Conservation (phyloP, 441 rosid genomes). For the Hura crepitans region DNA sequence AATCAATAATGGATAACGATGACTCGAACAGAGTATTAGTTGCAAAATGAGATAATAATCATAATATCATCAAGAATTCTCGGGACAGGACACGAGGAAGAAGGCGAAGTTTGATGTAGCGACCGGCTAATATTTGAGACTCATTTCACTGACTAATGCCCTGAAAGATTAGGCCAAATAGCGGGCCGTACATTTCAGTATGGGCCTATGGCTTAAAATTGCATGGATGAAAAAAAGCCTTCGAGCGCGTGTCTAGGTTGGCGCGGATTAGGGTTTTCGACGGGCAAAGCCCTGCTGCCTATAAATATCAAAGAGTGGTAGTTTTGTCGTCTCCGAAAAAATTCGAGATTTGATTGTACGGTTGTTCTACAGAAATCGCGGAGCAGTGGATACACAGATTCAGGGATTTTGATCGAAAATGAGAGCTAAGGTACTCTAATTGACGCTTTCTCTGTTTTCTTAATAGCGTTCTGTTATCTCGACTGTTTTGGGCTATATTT, state of each 20-base stretch:
- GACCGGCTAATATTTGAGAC: not conserved
- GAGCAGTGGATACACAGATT: not conserved
- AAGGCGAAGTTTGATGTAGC: not conserved
- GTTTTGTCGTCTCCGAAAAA: too few species aligned
- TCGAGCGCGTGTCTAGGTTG: not conserved
- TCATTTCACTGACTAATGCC: not conserved
- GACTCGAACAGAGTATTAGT: too few species aligned
- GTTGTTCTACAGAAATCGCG: not conserved
- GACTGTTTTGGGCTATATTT: not conserved
- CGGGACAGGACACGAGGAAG: too few species aligned
- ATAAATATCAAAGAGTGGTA: not conserved
- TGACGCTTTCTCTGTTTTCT: not conserved
- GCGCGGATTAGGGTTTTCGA: constrained; percentile 15
- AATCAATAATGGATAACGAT: too few species aligned
- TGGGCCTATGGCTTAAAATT: too few species aligned
- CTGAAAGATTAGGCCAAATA: not conserved
- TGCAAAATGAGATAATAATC: too few species aligned
- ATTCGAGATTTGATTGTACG: not conserved
- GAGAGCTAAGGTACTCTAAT: constrained; percentile 23
- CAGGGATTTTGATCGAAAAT: constrained; percentile 13
- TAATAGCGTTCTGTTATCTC: too few species aligned
- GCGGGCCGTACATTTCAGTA: too few species aligned
- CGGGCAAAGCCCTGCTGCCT: not conserved
- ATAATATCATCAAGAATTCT: too few species aligned
- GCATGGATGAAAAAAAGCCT: too few species aligned